A percentile compares a stretch with the other conserved stretches of the same genome.
These are phyloP conservation scores for Penicillium egyptiacum DNA, from an alignment of 495 filamentous ascomycete species.

Conservation along the genomic window DNA sequence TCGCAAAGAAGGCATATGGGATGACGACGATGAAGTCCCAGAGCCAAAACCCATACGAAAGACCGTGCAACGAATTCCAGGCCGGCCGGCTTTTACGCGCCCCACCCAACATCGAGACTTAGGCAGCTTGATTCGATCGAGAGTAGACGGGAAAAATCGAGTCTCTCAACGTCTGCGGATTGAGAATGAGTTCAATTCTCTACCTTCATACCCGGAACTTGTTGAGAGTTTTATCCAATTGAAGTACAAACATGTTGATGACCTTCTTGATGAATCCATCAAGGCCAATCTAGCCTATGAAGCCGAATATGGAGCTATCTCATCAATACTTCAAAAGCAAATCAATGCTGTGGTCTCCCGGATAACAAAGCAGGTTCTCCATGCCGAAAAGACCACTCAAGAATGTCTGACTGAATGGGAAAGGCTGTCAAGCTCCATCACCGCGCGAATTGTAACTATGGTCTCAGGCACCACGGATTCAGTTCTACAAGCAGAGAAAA, in stretches of 20 bases:
- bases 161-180: neutral
- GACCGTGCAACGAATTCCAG: neutral
- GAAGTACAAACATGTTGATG: conserved; percentile 3
- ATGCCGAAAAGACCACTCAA: neutral
- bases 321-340: neutral
- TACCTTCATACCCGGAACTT: neutral
- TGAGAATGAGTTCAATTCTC: neutral
- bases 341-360: neutral
- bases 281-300: neutral
- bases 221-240: neutral
- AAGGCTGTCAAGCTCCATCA: neutral
- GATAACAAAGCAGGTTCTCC: neutral
- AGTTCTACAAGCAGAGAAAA: conserved; percentile 1
- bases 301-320: neutral
- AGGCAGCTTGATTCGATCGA: conserved; percentile 4
- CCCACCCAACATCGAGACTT: conserved; percentile 1
- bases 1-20: neutral
- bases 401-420: neutral
- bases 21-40: conserved; percentile 8
- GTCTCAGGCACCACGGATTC: neutral
- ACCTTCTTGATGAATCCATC: neutral
- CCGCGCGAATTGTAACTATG: neutral
- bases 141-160: neutral
- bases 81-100: neutral
- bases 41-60: neutral